Conservation (phyloP, 352 stramenopile species). For the Phytophthora idaei region DNA sequence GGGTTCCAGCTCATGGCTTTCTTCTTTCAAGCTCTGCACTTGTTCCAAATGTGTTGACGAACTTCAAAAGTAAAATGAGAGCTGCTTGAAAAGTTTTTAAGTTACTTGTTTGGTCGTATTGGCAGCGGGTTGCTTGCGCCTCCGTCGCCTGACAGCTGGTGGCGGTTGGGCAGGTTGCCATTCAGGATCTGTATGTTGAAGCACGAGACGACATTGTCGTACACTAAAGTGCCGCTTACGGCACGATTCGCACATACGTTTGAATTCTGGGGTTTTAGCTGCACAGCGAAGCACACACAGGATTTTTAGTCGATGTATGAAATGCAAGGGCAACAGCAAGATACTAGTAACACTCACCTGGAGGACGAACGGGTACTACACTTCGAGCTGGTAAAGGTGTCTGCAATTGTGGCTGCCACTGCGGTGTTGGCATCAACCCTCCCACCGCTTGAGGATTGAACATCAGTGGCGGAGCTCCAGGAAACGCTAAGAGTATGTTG, state of each 20-base stretch:
- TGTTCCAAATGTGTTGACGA: constrained; percentile 31
- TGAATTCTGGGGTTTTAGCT: constrained; percentile 42
- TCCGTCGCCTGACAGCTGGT: constrained; percentile 29
- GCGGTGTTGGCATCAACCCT: constrained; percentile 28
- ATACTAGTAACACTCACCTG: constrained; percentile 23
- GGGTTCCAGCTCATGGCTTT: constrained; percentile 11
- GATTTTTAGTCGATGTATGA: not conserved
- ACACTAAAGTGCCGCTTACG: constrained; percentile 71
- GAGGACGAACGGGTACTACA: constrained; percentile 19
- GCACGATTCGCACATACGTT: constrained; percentile 75
- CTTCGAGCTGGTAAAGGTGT: constrained; percentile 31
- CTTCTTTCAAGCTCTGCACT: constrained; percentile 28
- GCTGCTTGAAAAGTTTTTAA: constrained; percentile 32
- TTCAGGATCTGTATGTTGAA: constrained; percentile 71
- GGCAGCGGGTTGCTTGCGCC: constrained; percentile 27
- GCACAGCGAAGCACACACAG: not conserved
- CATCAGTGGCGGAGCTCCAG: constrained; percentile 35
- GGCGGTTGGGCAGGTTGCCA: constrained; percentile 50
- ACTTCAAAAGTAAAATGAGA: constrained; percentile 29
- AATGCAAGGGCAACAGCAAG: not conserved
- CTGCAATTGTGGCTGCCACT: constrained; percentile 35
- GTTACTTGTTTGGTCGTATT: constrained; percentile 31
- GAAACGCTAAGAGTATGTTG: constrained; percentile 51
- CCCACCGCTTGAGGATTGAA: constrained; percentile 26
- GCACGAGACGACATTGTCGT: constrained; percentile 66